A percentile compares a stretch with the other conserved stretches of the same genome.
These are phyloP conservation scores for Daldinia caldariorum DNA, from an alignment of 495 filamentous ascomycete species.

Conservation along the genomic window DNA sequence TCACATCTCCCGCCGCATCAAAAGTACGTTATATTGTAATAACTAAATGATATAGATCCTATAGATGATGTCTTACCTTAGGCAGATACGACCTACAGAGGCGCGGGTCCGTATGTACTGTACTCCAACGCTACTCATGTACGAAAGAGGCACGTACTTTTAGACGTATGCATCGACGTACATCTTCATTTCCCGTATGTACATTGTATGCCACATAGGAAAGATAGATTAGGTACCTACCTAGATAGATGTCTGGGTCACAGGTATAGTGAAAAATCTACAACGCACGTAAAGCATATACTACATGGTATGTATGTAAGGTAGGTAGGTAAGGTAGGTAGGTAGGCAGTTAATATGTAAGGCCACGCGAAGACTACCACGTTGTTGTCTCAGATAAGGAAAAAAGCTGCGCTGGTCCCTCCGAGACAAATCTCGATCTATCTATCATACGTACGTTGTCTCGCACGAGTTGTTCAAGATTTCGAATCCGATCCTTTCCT, in stretches of 20 bases:
- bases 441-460: too few relatives aligned
- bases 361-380: slow-evolving; percentile 43
- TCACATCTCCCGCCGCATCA: slow-evolving; percentile 6
- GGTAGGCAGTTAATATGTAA: slow-evolving; percentile 2
- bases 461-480: slow-evolving; percentile 35
- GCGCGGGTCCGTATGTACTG: not conserved
- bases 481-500: slow-evolving; percentile 33
- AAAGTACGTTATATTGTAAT: slow-evolving; percentile 3
- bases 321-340: too few relatives aligned
- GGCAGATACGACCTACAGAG: slow-evolving; percentile 17
- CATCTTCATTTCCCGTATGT: slow-evolving; percentile 16
- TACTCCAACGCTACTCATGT: slow-evolving; percentile 18
- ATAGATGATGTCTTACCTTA: slow-evolving; percentile 14
- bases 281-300: not conserved
- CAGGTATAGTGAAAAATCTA: too few relatives aligned
- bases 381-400: slow-evolving; percentile 41
- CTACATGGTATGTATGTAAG: too few relatives aligned
- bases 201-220: not conserved
- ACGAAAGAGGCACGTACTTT: slow-evolving; percentile 23
- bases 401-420: slow-evolving; percentile 35
- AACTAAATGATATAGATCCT: slow-evolving; percentile 9
- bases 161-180: slow-evolving; percentile 17
- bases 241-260: too few relatives aligned
- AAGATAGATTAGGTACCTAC: too few relatives aligned
- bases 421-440: slow-evolving; percentile 43